Evolutionary conservation across 306 rosid species (phyloP).

Genomic region (Trichosanthes cucumerina): DNA sequence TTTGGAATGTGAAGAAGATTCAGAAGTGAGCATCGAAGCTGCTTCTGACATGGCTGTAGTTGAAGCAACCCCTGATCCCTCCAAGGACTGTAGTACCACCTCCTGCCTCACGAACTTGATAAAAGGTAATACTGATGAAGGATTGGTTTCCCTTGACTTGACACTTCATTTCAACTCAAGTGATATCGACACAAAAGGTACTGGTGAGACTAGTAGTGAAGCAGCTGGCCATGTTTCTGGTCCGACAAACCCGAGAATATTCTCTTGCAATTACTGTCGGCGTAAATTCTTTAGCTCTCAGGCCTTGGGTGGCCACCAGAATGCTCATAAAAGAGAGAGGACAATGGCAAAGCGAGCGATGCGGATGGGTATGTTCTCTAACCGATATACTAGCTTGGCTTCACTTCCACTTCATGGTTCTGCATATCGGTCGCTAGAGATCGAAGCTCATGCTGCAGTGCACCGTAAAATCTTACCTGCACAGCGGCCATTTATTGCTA

Average conservation of each 20-base stretch:
- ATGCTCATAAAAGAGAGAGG: conserved; percentile 87
- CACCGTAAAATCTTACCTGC: conserved; percentile 37
- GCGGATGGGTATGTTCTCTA: conserved; percentile 63
- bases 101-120: conserved; percentile 34
- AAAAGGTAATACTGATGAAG: conserved; percentile 26
- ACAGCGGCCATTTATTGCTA: conserved; percentile 22
- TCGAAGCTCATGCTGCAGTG: conserved; percentile 61
- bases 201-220: conserved; percentile 32
- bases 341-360: conserved; percentile 80
- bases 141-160: conserved; percentile 45
- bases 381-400: conserved; percentile 61
- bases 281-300: conserved; percentile 87
- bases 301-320: conserved; percentile 90
- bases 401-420: conserved; percentile 81
- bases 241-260: conserved; percentile 40
- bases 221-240: conserved; percentile 27
- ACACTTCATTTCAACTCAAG: conserved; percentile 38
- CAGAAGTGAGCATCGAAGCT: conserved; percentile 32
- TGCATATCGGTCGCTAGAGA: conserved; percentile 57
- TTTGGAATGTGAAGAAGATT: conserved; percentile 38
- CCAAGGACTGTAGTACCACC: conserved; percentile 41
- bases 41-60: conserved; percentile 27
- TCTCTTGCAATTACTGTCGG: conserved; percentile 80
- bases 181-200: conserved; percentile 32
- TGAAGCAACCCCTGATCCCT: conserved; percentile 32